Evolutionary conservation across 129 eudicot species (phyloP), one percentile per base, ranked within the genome.

Genomic region (Pulicaria dysenterica): DNA sequence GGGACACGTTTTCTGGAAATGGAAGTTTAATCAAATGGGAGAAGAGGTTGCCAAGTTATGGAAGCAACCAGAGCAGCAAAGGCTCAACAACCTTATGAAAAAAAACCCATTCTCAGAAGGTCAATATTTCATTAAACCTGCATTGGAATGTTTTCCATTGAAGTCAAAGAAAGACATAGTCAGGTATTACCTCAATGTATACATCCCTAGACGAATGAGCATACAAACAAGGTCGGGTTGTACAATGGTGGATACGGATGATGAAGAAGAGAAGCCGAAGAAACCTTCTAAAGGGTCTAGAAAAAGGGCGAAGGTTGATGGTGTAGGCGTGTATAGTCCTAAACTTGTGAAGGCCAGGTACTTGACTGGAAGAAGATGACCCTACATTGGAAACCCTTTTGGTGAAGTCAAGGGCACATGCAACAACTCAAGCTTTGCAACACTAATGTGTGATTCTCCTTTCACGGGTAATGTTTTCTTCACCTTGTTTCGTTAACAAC

Each of bases 1-100:
- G 39, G 96, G 96, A 41, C 80, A 85, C 16, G 82, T 81, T 53
- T 87, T 75, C 50, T 60, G 72, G 71, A 79, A 46, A 64, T 89
- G 95, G 95, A 83, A 73, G 80, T 83, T 89, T 64, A 74, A 84
- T 51, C 74, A 70, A 66, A 89, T 89, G 96, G 96, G 96, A 57
- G 90, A 86, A 43, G 73, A 63, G 8, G 86, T 82, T 58, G 80
- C 86, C 42, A 78, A 67, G 81, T 34, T 79, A 34, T 89, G 96
- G 92, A 80, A 67, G 54, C 73, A 48, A 24, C 69, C 77, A 53
- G 86, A 86, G 39, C 77, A 82, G 73, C 83, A 65, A 50, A 80
- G 55, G 51, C 83, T 84, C 59, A 76, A 79, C 11, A 8, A 34
- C 12, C 70, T 84, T 40, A 79, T 84, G 40, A 82, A 61, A 43